A percentile compares a stretch with the other conserved stretches of the same genome.
These are phyloP conservation scores for Cryptococcus deneoformans DNA, from an alignment of 1,284 basidiomycete genomes.

Conservation along the genomic window DNA sequence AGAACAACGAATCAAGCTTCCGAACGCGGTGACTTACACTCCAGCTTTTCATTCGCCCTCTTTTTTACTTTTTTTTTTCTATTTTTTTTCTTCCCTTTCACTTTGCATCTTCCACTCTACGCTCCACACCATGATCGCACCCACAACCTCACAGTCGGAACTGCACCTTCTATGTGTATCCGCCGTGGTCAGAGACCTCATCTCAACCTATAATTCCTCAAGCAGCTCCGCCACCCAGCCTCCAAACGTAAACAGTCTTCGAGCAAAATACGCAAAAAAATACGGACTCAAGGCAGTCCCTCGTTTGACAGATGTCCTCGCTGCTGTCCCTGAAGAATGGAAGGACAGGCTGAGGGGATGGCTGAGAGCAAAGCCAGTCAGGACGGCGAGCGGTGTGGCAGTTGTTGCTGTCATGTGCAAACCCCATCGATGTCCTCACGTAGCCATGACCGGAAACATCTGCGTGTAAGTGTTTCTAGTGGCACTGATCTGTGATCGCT, in stretches of 20 bases:
- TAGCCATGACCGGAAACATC: conserved; percentile 99
- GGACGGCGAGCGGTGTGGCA: conserved; percentile 97
- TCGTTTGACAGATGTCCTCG: conserved; percentile 94
- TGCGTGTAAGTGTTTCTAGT: conserved; percentile 69
- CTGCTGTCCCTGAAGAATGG: conserved; percentile 96
- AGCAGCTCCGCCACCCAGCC: conserved; percentile 25
- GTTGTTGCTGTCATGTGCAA: conserved; percentile 99
- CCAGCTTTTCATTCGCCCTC: background rate
- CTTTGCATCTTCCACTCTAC: background rate
- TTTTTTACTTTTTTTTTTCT: background rate
- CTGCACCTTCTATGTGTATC: conserved; percentile 87
- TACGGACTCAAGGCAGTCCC: conserved; percentile 83
- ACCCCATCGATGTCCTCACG: conserved; percentile 98
- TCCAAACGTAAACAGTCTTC: conserved; percentile 78
- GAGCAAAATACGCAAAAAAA: conserved; percentile 86
- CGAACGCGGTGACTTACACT: background rate
- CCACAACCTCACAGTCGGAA: conserved; percentile 68
- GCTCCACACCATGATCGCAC: conserved; percentile 26
- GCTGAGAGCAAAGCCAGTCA: conserved; percentile 88
- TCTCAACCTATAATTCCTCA: conserved; percentile 54
- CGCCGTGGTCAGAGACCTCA: conserved; percentile 90
- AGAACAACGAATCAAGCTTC: too few relatives aligned
- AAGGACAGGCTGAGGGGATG: conserved; percentile 88
- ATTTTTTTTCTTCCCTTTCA: background rate
- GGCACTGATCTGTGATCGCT: background rate